Base-by-base conservation (phyloP, 2,329 filamentous ascomycete genomes). In the Sporothrix euskadiensis region DNA sequence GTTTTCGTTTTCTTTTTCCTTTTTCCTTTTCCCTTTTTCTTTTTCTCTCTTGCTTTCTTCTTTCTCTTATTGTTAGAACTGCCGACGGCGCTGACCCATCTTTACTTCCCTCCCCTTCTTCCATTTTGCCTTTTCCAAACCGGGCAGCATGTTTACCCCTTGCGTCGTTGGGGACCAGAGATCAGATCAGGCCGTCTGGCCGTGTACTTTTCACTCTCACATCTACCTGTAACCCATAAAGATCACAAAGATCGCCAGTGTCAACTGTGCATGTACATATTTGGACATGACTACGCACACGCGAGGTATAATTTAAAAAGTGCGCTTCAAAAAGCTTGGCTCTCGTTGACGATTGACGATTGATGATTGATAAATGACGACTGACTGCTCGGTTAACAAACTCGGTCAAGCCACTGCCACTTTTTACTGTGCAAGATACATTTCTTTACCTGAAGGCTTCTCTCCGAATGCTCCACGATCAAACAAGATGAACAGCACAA, bases 81-180 rank as follows among this genome's bases (percentile, higher is more conserved):
- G 61, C 65, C 65, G 65, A 41, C 35, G n/a, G 35, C 9, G n/a
- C 57, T 26, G 41, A 16, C 26, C 14, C 44, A n/a, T 65, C 26
- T 26, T 9, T 16, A 4, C 16, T 35, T 39, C 10, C 10, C 35
- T 41, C 16, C 16, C 6, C 26, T 52, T 68, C 65, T 49, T 68
- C 44, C 65, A 68, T 35, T 68, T 52, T 68, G 26, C 44, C 44
- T 49, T 52, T 52, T 52, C 65, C 65, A 49, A 68, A n/a, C 65
- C 32, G 41, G 65, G 65, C 65, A 68, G 26, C 44, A 32, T 68
- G 65, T 52, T 52, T 68, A 52, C 44, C 65, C 65, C 65, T 68
- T 68, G 65, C 65, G 44, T 68, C 65, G 44, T 19, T 32, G 16
- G 65, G 8, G 4, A 35, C 35, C 35, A 4, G 35, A 35, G 4